These are phyloP conservation scores for Pholiota molesta DNA, from an alignment of 768 basidiomycete species.

Conservation along the genomic window DNA sequence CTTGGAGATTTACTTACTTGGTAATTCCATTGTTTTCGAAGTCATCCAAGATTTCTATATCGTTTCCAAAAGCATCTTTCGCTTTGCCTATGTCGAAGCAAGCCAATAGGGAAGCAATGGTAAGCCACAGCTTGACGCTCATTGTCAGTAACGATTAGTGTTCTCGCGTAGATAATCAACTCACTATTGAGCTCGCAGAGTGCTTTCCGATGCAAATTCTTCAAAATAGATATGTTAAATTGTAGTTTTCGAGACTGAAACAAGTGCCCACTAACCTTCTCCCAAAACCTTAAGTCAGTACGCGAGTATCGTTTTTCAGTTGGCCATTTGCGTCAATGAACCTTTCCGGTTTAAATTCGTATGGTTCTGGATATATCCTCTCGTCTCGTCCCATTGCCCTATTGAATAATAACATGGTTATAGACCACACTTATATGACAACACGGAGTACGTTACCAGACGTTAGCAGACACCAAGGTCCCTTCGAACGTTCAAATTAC, in stretches of 20 bases:
- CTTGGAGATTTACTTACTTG: background rate
- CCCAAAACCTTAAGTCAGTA: slow-evolving; percentile 17
- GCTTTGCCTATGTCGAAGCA: slow-evolving; percentile 3
- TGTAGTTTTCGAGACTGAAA: background rate
- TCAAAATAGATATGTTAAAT: background rate
- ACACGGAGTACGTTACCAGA: background rate
- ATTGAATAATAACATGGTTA: background rate
- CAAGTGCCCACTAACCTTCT: slow-evolving; percentile 4
- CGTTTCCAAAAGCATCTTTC: slow-evolving; percentile 14
- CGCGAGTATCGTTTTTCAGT: slow-evolving; percentile 5
- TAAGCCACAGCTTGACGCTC: slow-evolving; percentile 5
- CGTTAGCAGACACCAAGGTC: slow-evolving; percentile 1
- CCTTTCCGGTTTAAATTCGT: slow-evolving; percentile 25
- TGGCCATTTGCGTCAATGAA: slow-evolving; percentile 14
- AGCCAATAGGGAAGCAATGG: slow-evolving; percentile 9
- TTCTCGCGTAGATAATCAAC: background rate
- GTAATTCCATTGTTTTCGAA: slow-evolving; percentile 8
- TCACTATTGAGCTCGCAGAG: slow-evolving; percentile 12
- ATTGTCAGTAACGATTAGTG: background rate
- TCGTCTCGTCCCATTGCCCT: slow-evolving; percentile 25
- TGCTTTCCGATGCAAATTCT: slow-evolving; percentile 22
- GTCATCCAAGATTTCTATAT: slow-evolving; percentile 16
- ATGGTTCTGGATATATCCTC: slow-evolving; percentile 19
- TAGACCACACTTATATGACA: background rate
- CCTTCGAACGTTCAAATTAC: background rate